Conservation (phyloP, 306 rosid genomes). For the Cicer yamashitae region DNA sequence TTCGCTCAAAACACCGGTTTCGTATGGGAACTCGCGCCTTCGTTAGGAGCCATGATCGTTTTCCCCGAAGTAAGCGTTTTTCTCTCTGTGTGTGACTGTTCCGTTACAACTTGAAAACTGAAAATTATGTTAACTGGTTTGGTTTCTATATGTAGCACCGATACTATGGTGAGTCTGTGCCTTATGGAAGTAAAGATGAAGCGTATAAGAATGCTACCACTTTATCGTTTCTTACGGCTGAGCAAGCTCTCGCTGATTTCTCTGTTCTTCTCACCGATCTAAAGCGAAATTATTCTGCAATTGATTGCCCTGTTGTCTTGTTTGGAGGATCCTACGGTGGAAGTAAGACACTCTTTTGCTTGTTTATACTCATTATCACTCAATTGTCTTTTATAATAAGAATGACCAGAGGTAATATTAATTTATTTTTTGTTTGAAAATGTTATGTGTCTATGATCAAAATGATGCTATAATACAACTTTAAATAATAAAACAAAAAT, state of each 20-base stretch:
- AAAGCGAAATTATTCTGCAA: conserved; percentile 65
- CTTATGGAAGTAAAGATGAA: conserved; percentile 64
- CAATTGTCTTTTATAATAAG: too few relatives aligned
- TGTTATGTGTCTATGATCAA: background rate
- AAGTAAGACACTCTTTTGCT: conserved; percentile 55
- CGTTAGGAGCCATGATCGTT: conserved; percentile 79
- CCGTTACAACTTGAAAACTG: background rate
- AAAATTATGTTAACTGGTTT: background rate
- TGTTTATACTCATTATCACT: too few relatives aligned
- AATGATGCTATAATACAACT: background rate
- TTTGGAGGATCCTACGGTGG: conserved; percentile 97
- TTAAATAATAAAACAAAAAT: background rate
- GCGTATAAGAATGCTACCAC: conserved; percentile 79
- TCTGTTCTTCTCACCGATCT: conserved; percentile 66
- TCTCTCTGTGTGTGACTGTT: background rate
- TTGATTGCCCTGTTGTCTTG: conserved; percentile 73
- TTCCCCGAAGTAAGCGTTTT: conserved; percentile 69
- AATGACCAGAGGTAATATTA: too few relatives aligned
- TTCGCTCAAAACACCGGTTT: conserved; percentile 85
- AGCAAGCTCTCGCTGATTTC: conserved; percentile 81
- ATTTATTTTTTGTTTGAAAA: background rate
- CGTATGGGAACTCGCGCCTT: conserved; percentile 86
- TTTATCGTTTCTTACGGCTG: conserved; percentile 68
- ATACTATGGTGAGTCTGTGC: conserved; percentile 81
- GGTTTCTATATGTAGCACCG: conserved; percentile 59